Evolutionary conservation across 257 asterid genomes (phyloP).

Genomic region (Perilla frutescens): DNA sequence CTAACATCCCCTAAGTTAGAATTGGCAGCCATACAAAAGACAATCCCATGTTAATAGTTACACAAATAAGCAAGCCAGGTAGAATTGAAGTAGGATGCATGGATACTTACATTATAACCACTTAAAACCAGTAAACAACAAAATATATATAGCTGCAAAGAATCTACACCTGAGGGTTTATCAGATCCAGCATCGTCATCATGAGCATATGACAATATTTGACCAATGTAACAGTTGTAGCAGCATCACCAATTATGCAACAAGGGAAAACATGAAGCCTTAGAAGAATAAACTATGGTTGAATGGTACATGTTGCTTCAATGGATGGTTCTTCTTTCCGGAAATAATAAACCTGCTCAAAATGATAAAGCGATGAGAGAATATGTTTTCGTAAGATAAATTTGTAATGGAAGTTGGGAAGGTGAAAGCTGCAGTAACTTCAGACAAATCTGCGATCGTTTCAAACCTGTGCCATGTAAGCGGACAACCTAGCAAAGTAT

Average conservation of each 20-base stretch:
- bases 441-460: conserved; percentile 91
- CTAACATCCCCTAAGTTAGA: conserved; percentile 59
- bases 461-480: conserved; percentile 61
- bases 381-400: conserved; percentile 81
- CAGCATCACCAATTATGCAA: conserved; percentile 23
- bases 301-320: conserved; percentile 49
- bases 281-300: conserved; percentile 13
- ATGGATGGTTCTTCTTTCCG: conserved; percentile 67
- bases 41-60: conserved; percentile 24
- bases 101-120: not conserved
- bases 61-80: not conserved
- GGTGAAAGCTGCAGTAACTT: conserved; percentile 71
- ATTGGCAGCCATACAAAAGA: conserved; percentile 48
- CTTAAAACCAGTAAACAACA: not conserved
- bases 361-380: conserved; percentile 84
- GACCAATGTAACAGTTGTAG: conserved; percentile 42
- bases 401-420: conserved; percentile 83
- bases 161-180: conserved; percentile 60
- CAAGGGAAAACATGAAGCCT: conserved; percentile 16
- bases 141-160: conserved; percentile 11
- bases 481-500: conserved; percentile 21
- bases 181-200: conserved; percentile 50
- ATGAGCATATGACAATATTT: conserved; percentile 47
- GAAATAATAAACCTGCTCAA: conserved; percentile 93
- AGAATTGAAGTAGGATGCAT: not conserved